These are phyloP conservation scores for Tolypocladium tundrense DNA, from an alignment of 2,329 filamentous ascomycete species.

Conservation along the genomic window DNA sequence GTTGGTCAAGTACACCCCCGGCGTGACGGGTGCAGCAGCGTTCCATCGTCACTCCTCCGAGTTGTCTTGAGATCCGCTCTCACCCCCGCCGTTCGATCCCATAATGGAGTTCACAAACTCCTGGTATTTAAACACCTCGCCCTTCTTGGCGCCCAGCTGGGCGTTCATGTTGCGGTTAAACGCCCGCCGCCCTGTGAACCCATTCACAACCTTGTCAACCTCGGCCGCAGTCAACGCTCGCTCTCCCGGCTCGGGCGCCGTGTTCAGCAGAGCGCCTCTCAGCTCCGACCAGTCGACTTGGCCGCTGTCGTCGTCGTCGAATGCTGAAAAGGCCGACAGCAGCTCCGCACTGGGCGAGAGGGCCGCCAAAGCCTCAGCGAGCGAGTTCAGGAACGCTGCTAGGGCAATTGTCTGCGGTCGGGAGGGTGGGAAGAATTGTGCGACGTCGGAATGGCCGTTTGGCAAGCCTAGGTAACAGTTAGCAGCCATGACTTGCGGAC, in stretches of 20 bases:
- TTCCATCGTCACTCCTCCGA: slow-evolving; percentile 9
- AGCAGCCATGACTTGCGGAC: slow-evolving; percentile 1
- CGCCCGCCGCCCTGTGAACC: slow-evolving; percentile 73
- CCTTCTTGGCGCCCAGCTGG: slow-evolving; percentile 49
- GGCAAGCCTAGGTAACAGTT: slow-evolving; percentile 53
- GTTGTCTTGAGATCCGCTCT: slow-evolving; percentile 15
- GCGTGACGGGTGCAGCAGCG: background rate
- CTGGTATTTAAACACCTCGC: slow-evolving; percentile 86
- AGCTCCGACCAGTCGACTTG: slow-evolving; percentile 80
- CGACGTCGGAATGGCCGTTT: slow-evolving; percentile 58
- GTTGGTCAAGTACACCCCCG: background rate
- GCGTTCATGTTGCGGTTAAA: slow-evolving; percentile 57
- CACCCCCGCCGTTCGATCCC: slow-evolving; percentile 36
- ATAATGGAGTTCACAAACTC: slow-evolving; percentile 74
- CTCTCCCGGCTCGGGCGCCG: slow-evolving; percentile 65
- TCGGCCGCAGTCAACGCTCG: slow-evolving; percentile 57
- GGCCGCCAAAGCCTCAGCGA: slow-evolving; percentile 63
- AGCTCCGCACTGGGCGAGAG: slow-evolving; percentile 74
- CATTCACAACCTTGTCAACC: slow-evolving; percentile 77
- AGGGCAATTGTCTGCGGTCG: slow-evolving; percentile 67
- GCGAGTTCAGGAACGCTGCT: slow-evolving; percentile 72
- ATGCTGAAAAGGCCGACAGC: slow-evolving; percentile 82
- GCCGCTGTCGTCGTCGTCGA: slow-evolving; percentile 91
- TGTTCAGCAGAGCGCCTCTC: slow-evolving; percentile 72
- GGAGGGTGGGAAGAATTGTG: slow-evolving; percentile 71